Evolutionary conservation across 306 rosid genomes (phyloP).

Genomic region (Trifolium dubium): DNA sequence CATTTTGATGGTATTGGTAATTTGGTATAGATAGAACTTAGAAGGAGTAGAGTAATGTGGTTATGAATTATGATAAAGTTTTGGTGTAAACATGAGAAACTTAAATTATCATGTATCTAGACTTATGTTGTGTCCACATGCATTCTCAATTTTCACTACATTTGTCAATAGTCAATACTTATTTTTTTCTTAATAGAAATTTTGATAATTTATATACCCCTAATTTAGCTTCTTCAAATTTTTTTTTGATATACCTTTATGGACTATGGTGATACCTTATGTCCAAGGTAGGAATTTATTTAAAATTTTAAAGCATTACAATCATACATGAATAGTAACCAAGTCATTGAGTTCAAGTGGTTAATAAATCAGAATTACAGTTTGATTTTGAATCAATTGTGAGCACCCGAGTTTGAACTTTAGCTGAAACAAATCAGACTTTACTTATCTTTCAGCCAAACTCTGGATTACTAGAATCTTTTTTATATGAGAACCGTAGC

Average conservation of each 20-base stretch:
- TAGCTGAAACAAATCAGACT: neutral
- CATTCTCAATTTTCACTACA: slow-evolving; percentile 22
- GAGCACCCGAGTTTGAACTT: neutral
- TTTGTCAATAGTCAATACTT: neutral
- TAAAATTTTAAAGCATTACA: neutral
- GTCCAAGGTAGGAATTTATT: neutral
- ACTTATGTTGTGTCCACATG: slow-evolving; percentile 36
- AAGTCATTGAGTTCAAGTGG: neutral
- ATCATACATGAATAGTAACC: neutral
- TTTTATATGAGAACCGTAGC: neutral
- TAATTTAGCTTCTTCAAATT: too few species aligned
- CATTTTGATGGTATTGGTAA: neutral
- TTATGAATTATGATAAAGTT: neutral
- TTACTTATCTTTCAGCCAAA: neutral
- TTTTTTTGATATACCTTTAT: too few species aligned
- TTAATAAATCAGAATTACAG: too few species aligned
- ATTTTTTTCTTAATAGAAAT: neutral
- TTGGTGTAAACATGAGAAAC: neutral
- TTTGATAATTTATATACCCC: too few species aligned
- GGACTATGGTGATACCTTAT: neutral
- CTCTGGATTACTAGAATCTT: neutral
- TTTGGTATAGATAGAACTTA: neutral
- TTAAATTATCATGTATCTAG: slow-evolving; percentile 36
- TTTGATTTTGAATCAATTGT: neutral
- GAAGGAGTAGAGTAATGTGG: neutral